Evolutionary conservation across 495 filamentous ascomycete genomes (phyloP).

Genomic region (Aspergillus bertholletiae): DNA sequence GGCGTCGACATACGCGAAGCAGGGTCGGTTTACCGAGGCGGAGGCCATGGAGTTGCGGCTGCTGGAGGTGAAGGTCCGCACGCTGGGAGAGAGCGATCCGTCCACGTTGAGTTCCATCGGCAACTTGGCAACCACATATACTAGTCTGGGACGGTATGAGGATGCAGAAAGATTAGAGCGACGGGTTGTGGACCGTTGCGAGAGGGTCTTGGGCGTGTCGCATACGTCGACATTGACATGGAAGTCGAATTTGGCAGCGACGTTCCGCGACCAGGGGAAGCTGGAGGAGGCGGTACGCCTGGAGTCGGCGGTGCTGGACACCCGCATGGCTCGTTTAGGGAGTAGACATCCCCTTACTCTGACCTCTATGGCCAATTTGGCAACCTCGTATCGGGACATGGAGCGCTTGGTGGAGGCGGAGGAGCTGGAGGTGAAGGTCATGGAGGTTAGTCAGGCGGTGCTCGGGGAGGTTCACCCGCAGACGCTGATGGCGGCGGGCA

Average conservation of each 20-base stretch:
- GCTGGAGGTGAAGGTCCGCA: conserved; percentile 13
- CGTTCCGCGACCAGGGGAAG: conserved; percentile 17
- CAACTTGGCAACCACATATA: conserved; percentile 23
- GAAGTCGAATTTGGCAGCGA: conserved; percentile 20
- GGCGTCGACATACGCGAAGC: conserved; percentile 20
- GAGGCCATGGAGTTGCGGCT: conserved; percentile 23
- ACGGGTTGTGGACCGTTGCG: conserved; percentile 21
- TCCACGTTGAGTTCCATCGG: conserved; percentile 22
- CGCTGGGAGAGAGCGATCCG: conserved; percentile 17
- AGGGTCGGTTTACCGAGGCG: conserved; percentile 28
- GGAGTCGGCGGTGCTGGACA: conserved; percentile 17
- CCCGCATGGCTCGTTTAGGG: conserved; percentile 17
- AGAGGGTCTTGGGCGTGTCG: conserved; percentile 1
- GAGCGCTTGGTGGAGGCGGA: conserved; percentile 28
- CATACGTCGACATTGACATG: conserved; percentile 25
- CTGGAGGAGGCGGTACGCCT: conserved; percentile 26
- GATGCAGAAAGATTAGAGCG: conserved; percentile 25
- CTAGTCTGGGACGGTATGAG: conserved; percentile 23
- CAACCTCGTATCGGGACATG: conserved; percentile 10
- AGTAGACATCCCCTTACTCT: conserved; percentile 35
- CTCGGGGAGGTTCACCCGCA: conserved; percentile 16
- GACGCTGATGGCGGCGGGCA: conserved; percentile 23
- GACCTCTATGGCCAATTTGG: conserved; percentile 20
- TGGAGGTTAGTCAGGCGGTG: conserved; percentile 6
- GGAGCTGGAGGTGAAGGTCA: conserved; percentile 15